Evolutionary conservation across 495 filamentous ascomycete species (phyloP).

Genomic region (Podospora didyma): DNA sequence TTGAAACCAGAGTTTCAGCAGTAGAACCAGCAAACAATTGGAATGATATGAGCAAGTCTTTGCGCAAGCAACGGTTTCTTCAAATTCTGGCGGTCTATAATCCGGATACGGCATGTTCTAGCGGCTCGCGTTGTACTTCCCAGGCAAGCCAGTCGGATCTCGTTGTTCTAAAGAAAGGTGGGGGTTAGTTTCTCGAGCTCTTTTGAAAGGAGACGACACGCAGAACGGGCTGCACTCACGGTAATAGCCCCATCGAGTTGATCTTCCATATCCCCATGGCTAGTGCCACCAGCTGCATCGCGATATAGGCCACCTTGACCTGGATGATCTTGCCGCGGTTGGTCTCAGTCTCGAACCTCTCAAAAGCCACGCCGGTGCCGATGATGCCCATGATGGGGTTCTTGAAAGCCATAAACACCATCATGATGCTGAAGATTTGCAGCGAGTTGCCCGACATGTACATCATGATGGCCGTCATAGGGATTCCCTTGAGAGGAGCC

Average conservation of each 20-base stretch:
- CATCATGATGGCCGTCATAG: slow-evolving; percentile 99
- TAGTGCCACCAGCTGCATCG: slow-evolving; percentile 79
- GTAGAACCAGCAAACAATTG: no score
- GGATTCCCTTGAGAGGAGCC: slow-evolving; percentile 87
- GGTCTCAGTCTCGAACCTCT: slow-evolving; percentile 82
- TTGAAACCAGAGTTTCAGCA: no score
- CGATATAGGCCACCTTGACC: slow-evolving; percentile 82
- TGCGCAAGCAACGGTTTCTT: not conserved
- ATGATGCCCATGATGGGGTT: slow-evolving; percentile 84
- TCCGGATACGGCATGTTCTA: slow-evolving; percentile 64
- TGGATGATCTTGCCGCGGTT: slow-evolving; percentile 65
- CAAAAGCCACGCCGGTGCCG: slow-evolving; percentile 72
- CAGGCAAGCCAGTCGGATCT: slow-evolving; percentile 94
- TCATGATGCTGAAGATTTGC: slow-evolving; percentile 99
- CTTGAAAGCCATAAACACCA: slow-evolving; percentile 99
- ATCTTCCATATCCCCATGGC: slow-evolving; percentile 94
- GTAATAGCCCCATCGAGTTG: slow-evolving; percentile 91
- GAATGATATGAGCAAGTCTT: not conserved
- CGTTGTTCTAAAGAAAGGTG: slow-evolving; percentile 62
- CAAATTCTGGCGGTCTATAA: slow-evolving; percentile 31
- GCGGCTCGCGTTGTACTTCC: slow-evolving; percentile 73
- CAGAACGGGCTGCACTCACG: slow-evolving; percentile 27
- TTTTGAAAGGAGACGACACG: no score
- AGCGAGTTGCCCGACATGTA: slow-evolving; percentile 99
- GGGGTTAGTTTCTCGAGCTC: slow-evolving; percentile 21